Conservation (phyloP, 2,329 filamentous ascomycete genomes). For the Talaromyces albobiverticillius region DNA sequence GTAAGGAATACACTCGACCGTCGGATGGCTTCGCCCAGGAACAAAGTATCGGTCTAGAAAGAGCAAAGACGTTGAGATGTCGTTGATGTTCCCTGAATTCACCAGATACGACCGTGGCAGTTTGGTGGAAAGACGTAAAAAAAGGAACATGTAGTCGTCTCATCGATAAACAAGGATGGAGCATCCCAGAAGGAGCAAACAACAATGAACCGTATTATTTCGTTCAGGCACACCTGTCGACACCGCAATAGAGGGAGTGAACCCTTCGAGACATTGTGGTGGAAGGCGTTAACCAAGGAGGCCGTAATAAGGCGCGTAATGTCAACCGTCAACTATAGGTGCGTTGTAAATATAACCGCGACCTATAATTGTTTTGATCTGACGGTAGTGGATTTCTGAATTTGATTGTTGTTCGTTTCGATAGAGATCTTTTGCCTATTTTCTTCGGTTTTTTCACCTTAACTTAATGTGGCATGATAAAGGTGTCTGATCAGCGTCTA, state of each 20-base stretch:
- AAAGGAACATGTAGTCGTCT: background rate
- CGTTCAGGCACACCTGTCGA: background rate
- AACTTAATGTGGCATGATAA: background rate
- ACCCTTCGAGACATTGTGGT: background rate
- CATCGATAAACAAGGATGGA: background rate
- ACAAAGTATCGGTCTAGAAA: background rate
- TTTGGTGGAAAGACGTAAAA: background rate
- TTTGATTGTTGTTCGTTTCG: background rate
- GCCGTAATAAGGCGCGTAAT: background rate
- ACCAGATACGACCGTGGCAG: background rate
- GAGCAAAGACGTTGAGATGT: background rate
- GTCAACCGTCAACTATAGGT: background rate
- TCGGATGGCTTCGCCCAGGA: background rate
- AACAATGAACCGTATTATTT: background rate
- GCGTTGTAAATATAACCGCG: background rate
- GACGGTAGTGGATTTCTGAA: too few species aligned
- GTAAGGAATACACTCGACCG: constrained; percentile 2
- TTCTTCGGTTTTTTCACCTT: background rate
- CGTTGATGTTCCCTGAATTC: background rate
- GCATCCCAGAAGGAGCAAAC: background rate
- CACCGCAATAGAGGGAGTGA: background rate
- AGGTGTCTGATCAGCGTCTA: background rate
- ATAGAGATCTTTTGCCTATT: background rate
- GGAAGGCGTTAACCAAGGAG: background rate
- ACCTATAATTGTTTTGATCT: background rate